A percentile compares a stretch with the other conserved stretches of the same genome.
Evolutionary conservation across 495 filamentous ascomycete species (phyloP).

Genomic region (Hypoxylon intermedium): DNA sequence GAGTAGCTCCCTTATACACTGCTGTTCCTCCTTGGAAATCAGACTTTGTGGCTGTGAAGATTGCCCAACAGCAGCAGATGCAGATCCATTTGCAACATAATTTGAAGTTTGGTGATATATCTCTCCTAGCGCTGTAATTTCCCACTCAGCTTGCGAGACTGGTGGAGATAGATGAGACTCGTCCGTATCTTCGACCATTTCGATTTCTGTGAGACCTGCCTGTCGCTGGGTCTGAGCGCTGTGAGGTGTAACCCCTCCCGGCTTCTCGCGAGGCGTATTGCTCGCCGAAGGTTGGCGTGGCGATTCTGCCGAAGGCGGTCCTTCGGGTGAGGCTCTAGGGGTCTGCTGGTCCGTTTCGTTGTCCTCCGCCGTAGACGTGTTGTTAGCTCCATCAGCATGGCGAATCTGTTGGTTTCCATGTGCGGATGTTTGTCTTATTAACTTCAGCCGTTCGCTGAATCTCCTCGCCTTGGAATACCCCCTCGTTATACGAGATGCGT

Average conservation of each 20-base stretch:
- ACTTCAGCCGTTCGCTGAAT: not conserved
- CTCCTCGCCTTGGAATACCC: not conserved
- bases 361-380: not conserved
- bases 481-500: not conserved
- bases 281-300: not conserved
- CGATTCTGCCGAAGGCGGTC: not conserved
- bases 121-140: too few relatives aligned
- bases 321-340: not conserved
- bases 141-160: too few relatives aligned
- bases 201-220: not conserved
- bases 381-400: not conserved
- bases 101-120: too few relatives aligned
- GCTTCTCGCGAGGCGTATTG: not conserved
- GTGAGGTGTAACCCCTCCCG: too few relatives aligned
- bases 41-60: too few relatives aligned
- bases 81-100: too few relatives aligned
- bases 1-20: too few relatives aligned
- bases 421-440: not conserved
- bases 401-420: not conserved
- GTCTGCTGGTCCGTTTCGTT: not conserved
- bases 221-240: not conserved
- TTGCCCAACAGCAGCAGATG: too few relatives aligned
- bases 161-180: too few relatives aligned
- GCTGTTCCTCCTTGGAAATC: too few relatives aligned
- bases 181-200: too few relatives aligned